These are phyloP conservation scores for Sideroxylon spinosum DNA, from an alignment of 179 eudicot species.

Conservation along the genomic window DNA sequence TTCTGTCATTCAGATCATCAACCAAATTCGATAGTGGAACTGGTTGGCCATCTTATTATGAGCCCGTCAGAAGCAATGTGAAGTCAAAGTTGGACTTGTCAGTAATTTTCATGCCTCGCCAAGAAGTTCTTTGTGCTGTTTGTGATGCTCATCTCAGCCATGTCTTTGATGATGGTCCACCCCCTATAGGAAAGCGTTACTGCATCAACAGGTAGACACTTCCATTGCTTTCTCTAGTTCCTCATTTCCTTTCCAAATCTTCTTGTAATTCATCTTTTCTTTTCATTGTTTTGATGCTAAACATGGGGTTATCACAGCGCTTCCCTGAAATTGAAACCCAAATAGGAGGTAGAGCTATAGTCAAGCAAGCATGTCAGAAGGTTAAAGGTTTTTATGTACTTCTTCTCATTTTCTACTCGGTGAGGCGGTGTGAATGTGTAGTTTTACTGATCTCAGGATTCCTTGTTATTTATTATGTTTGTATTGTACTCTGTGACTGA, in stretches of 20 bases:
- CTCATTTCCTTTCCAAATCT: background rate
- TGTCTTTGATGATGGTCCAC: slow-evolving; percentile 85
- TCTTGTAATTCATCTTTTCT: background rate
- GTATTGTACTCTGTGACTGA: background rate
- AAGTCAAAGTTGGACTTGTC: slow-evolving; percentile 80
- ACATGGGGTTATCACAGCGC: slow-evolving; percentile 24
- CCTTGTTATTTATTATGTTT: background rate
- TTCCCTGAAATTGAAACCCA: slow-evolving; percentile 44
- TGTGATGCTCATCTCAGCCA: slow-evolving; percentile 96
- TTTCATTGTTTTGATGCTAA: background rate
- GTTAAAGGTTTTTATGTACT: background rate
- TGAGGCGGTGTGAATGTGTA: background rate
- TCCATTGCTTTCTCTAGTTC: background rate
- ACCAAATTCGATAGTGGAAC: slow-evolving; percentile 94
- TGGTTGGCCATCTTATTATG: slow-evolving; percentile 94
- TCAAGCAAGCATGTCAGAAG: background rate
- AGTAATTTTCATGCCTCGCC: slow-evolving; percentile 86
- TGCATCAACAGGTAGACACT: slow-evolving; percentile 72
- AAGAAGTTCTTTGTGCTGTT: slow-evolving; percentile 69
- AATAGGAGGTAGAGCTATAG: slow-evolving; percentile 16
- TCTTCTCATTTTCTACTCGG: background rate
- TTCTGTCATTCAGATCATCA: slow-evolving; percentile 48
- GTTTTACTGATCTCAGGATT: background rate
- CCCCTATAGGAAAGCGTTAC: slow-evolving; percentile 82
- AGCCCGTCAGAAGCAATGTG: slow-evolving; percentile 68